Evolutionary conservation across 2,329 filamentous ascomycete species (phyloP), one percentile per base, ranked within the genome.

Genomic region (Aspergillus uvarum): DNA sequence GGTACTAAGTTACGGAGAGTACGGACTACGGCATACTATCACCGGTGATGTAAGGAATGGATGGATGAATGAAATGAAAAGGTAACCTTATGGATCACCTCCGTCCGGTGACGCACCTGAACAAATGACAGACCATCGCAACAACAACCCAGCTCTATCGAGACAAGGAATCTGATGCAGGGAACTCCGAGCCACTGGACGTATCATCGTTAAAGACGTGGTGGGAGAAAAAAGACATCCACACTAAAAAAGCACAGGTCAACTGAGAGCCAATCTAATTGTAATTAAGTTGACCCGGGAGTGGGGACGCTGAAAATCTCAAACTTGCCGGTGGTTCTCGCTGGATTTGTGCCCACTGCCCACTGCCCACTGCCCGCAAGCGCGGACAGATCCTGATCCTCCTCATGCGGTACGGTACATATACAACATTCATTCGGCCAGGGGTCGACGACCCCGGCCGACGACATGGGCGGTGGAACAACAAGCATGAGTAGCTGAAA

Each of bases 261-360:
- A 55, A 48, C 11, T 55, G 38, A 31, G 31, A 44, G 26, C 22
- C n/a, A 53, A 42, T 24, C 51, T 42, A 55, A 21, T 48, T 55
- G 38, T 44, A 44, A 55, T 55, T 55, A 55, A 48, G 53, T 48
- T 55, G 53, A 35, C 42, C 42, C 53, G 47, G 42, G 10, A 29
- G 53, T 55, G 53, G 53, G 29, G 44, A 55, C 21, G 42, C 53
- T 42, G 32, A 21, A n/a, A 26, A 19, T 55, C 44, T 55, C 42
- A 29, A n/a, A 44, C 38, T n/a, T 44, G 38, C 11, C 10, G 35
- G 14, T 38, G 35, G 35, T 38, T 38, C 35, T 38, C 35, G 35
- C 35, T 12, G 22, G 35, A 38, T 12, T 38, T 38, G 11, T 38
- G 35, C 14, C 35, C 14, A 16, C 35, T 14, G 21, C 26, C 26